Base-by-base conservation (phyloP, 2,329 filamentous ascomycete genomes). In the Rachicladosporium sp. region DNA sequence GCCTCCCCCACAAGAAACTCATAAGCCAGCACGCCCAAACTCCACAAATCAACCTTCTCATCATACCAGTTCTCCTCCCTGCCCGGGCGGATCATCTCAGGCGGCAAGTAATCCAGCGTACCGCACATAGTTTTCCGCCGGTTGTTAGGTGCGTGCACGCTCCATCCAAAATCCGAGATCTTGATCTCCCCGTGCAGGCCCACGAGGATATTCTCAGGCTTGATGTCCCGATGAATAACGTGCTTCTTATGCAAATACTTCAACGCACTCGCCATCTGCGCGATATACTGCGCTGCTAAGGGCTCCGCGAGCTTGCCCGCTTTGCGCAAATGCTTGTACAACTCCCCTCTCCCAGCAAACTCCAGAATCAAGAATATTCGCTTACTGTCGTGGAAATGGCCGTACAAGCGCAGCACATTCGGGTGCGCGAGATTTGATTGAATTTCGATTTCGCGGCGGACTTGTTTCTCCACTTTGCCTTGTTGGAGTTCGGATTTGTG, bases 161-260 rank as follows among this genome's bases (percentile, higher is more conserved):
- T 93, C 91, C 91, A 98, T 36, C 91, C 89, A 56, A 96, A 98
- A 62, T 98, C 91, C 4, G 86, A 93, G 55, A 98, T 88, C 65
- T 98, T 98, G 67, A 98, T 88, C 69, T 98, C 91, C 49, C 88
- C 91, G 57, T 96, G 89, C 43, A 96, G 87, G 10, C 89, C 89
- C 23, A 96, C 81, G 13, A 96, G 73, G 48, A 96, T 96, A 56
- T 96, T 96, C 65, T 96, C 88, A 2, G 88, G 88, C 69, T 96
- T 96, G 67, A 96, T 96, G 54, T 96, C 88, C 43, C 88, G 76
- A 64, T 96, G 89, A 67, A 96, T 96, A 51, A 96, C 84, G 61
- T 95, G 87, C 68, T 96, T 96, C 60, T 86, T 86, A 68, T 95
- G 88, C 34, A 95, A 73, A 57, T 95, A 96, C 50, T 80, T 80